Base-by-base conservation (phyloP, 1,139 yeast genomes). In the Protomyces pachydermus region DNA sequence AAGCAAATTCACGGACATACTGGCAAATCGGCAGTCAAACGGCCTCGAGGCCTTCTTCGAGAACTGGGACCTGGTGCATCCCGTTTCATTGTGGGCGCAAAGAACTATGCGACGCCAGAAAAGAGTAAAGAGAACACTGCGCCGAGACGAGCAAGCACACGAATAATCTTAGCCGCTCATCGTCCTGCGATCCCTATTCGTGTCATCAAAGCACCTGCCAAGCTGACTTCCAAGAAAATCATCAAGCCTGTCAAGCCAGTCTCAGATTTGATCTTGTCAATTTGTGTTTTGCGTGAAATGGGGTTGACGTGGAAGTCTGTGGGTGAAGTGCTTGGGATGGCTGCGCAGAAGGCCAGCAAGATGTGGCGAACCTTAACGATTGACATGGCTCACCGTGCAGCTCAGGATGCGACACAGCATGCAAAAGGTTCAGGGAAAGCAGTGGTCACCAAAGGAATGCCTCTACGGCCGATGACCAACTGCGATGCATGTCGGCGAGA, bases 61-160 rank as follows among this genome's bases (percentile, higher is more conserved):
- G 62, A 58, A 45, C 53, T 58, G 18, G 62, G 62, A 3, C 62
- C 56, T 3, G 56, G 62, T 6, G 62, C 62, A 1, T 52, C 56
- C 16, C 34, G 62, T 6, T 58, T 58, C 45, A 45, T 58, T 25
- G 32, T 58, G 20, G 62, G 62, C 14, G 62, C 53, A 18, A 55
- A 55, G 34, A 52, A 58, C 45, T 58, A 38, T 42, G 62, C 62
- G 28, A 58, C 62, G n/a, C 62, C 62, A 6, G 62, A 55, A n/a
- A 58, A 45, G 37, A 55, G 25, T 28, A 12, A 32, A 25, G 42
- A 14, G 8, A 5, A 9, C 3, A 3, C 3, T n/a, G 42, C 42
- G 16, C 42, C 14, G 1, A 18, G 48, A 10, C 48, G 48, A 10
- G 48, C 25, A 16, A 42, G 48, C 48, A 42, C 25, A 23, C 48